Evolutionary conservation across 169 alveolate species (phyloP).

Genomic region (Babesia gibsoni): DNA sequence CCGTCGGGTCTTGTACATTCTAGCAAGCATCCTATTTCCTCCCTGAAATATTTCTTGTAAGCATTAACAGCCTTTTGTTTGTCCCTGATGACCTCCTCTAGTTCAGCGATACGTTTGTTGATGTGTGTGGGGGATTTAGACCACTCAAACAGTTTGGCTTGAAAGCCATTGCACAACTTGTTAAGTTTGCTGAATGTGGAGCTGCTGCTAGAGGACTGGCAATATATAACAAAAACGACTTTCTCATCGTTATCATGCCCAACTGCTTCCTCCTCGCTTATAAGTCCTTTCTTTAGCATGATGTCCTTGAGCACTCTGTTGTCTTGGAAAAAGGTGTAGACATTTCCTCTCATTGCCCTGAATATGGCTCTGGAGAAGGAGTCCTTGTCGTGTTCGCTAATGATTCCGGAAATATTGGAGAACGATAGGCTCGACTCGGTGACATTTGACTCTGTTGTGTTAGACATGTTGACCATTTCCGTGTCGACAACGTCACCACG

Average conservation of each 20-base stretch:
- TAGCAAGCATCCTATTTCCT: slow-evolving; percentile 82
- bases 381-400: slow-evolving; percentile 85
- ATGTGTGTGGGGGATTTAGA: slow-evolving; percentile 73
- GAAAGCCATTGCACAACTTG: slow-evolving; percentile 89
- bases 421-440: slow-evolving; percentile 70
- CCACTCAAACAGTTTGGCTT: slow-evolving; percentile 85
- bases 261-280: slow-evolving; percentile 48
- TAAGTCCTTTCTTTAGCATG: slow-evolving; percentile 34
- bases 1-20: slow-evolving; percentile 82
- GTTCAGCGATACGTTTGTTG: slow-evolving; percentile 68
- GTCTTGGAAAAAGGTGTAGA: slow-evolving; percentile 87
- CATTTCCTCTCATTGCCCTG: slow-evolving; percentile 96
- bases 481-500: slow-evolving; percentile 58
- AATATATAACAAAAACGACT: slow-evolving; percentile 91
- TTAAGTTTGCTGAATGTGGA: slow-evolving; percentile 85
- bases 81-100: slow-evolving; percentile 79
- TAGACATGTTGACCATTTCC: slow-evolving; percentile 37
- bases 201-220: slow-evolving; percentile 84
- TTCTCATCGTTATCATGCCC: slow-evolving; percentile 51
- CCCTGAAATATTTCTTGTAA: slow-evolving; percentile 81
- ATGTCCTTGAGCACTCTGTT: slow-evolving; percentile 77
- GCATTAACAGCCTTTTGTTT: slow-evolving; percentile 87
- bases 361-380: slow-evolving; percentile 92
- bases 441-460: background rate
- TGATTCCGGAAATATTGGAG: slow-evolving; percentile 90